Evolutionary conservation across 192 early-diverging fungal species (phyloP).

Genomic region (Linnemannia zychae): DNA sequence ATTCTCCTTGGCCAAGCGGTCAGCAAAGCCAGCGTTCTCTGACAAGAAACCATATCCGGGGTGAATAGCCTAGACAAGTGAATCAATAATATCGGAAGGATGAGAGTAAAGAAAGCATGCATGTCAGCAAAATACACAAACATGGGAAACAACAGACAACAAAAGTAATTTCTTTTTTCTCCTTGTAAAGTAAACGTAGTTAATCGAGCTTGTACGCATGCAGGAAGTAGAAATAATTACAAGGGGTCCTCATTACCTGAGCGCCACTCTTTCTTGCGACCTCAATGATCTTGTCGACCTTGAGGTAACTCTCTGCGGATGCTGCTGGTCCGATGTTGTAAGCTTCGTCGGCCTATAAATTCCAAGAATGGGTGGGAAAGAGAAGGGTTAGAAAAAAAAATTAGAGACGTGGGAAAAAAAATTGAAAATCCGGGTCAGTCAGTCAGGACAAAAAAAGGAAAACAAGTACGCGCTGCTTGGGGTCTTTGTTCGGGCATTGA

Average conservation of each 20-base stretch:
- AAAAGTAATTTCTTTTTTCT: not conserved
- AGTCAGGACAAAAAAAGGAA: not conserved
- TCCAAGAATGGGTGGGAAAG: not conserved
- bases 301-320: slow-evolving; percentile 86
- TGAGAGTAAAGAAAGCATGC: not conserved
- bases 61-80: slow-evolving; percentile 81
- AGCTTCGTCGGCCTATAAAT: slow-evolving; percentile 88
- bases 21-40: slow-evolving; percentile 93
- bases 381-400: slow-evolving; percentile 3
- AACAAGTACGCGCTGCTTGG: not conserved
- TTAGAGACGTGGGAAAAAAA: slow-evolving; percentile 10
- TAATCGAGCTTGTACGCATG: not conserved
- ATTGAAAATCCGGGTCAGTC: not conserved
- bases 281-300: slow-evolving; percentile 84
- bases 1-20: slow-evolving; percentile 71
- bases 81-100: slow-evolving; percentile 1
- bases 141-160: not conserved
- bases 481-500: slow-evolving; percentile 2
- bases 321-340: slow-evolving; percentile 90
- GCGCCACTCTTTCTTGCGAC: slow-evolving; percentile 81
- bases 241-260: slow-evolving; percentile 69
- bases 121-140: not conserved
- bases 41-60: slow-evolving; percentile 98
- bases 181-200: slow-evolving; percentile 13
- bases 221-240: not conserved